A percentile compares a stretch with the other conserved stretches of the same genome.
phyloP scores from a whole-genome alignment of 1,284 basidiomycete genomes.

The Cutaneotrichosporon spelunceum region DNA sequence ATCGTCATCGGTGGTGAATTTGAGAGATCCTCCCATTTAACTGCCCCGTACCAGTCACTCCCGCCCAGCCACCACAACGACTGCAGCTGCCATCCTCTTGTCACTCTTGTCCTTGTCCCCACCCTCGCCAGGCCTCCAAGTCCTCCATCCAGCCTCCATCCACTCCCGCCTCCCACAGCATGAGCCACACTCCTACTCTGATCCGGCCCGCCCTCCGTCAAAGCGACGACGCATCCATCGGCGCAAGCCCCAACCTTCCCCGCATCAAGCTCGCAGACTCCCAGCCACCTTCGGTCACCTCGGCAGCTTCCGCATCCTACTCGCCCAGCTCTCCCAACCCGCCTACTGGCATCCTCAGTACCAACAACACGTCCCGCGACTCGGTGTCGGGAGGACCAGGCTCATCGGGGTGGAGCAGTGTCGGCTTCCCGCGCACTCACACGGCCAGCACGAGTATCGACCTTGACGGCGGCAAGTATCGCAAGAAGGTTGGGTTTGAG shows the following conservation, averaged over 20 bases:
- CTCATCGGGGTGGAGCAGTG: neutral
- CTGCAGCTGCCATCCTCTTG: neutral
- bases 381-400: neutral
- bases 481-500: constrained; percentile 82
- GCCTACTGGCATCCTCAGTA: neutral
- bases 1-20: neutral
- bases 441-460: constrained; percentile 14
- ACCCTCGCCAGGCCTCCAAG: neutral
- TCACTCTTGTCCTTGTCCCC: neutral
- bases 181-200: neutral
- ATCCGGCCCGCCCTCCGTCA: neutral
- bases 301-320: neutral
- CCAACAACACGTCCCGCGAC: neutral
- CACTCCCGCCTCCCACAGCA: neutral
- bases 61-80: neutral
- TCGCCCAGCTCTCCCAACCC: neutral
- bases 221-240: neutral
- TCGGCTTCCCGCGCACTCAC: constrained; percentile 20
- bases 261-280: constrained; percentile 8
- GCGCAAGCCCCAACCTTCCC: neutral
- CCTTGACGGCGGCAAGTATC: constrained; percentile 60
- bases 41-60: no score
- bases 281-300: neutral
- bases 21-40: neutral
- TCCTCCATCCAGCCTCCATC: neutral